These are phyloP conservation scores for Cladosporium sp. DNA, from an alignment of 2,329 filamentous ascomycete genomes.

Conservation along the genomic window DNA sequence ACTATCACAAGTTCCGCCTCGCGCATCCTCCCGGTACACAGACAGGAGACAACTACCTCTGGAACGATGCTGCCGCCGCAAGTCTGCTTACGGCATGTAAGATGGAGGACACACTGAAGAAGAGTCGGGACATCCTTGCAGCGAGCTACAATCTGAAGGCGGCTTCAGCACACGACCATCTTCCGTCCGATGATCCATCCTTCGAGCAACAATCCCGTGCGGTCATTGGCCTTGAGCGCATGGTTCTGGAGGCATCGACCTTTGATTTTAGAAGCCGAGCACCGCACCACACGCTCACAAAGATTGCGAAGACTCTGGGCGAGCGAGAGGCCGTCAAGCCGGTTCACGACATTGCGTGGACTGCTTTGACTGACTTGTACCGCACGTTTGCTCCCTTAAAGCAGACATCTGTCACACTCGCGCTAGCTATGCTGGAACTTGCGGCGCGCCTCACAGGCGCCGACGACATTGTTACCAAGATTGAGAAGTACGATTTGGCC, in stretches of 20 bases:
- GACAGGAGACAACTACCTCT: conserved; percentile 70
- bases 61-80: conserved; percentile 79
- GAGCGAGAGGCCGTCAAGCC: conserved; percentile 45
- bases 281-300: conserved; percentile 79
- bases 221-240: conserved; percentile 83
- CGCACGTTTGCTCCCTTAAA: conserved; percentile 91
- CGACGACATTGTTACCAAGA: conserved; percentile 18
- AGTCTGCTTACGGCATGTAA: conserved; percentile 92
- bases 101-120: conserved; percentile 96
- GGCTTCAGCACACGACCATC: conserved; percentile 56
- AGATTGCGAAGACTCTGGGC: conserved; percentile 49
- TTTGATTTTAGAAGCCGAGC: conserved; percentile 92
- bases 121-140: conserved; percentile 87
- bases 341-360: conserved; percentile 55
- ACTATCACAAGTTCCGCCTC: conserved; percentile 91
- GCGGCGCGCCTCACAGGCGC: conserved; percentile 58
- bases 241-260: conserved; percentile 86
- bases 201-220: conserved; percentile 76
- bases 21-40: conserved; percentile 54
- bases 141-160: conserved; percentile 83
- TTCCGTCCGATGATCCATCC: conserved; percentile 75
- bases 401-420: conserved; percentile 80
- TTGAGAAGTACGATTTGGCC: conserved; percentile 43
- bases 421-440: conserved; percentile 75
- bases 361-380: conserved; percentile 83